A percentile compares a stretch with the other conserved stretches of the same genome.
Conservation (phyloP, 345 rosid genomes). For the Citrus reticulata region DNA sequence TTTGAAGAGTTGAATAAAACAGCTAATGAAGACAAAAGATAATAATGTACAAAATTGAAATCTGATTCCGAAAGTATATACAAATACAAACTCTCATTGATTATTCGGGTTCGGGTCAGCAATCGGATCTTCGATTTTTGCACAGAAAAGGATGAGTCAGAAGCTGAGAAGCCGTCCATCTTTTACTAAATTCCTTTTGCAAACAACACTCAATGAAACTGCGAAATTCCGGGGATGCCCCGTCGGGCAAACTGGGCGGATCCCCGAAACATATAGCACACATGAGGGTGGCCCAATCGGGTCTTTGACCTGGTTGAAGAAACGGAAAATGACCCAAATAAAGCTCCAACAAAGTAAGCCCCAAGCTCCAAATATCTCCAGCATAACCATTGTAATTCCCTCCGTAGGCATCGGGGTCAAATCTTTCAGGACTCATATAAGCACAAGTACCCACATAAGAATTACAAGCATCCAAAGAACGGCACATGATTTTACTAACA, state of each 20-base stretch:
- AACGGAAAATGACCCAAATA: slow-evolving; percentile 77
- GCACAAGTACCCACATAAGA: no score
- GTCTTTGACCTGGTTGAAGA: slow-evolving; percentile 61
- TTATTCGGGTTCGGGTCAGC: neutral
- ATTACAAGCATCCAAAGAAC: no score
- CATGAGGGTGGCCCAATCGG: slow-evolving; percentile 91
- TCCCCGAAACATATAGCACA: slow-evolving; percentile 90
- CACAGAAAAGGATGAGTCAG: slow-evolving; percentile 42
- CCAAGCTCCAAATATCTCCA: slow-evolving; percentile 70
- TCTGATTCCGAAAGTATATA: neutral
- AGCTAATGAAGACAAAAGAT: no score
- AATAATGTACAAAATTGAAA: no score
- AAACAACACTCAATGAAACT: slow-evolving; percentile 25
- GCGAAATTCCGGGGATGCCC: slow-evolving; percentile 59
- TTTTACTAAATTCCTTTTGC: no score
- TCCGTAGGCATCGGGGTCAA: no score
- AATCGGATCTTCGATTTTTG: slow-evolving; percentile 15
- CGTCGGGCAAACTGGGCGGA: slow-evolving; percentile 60
- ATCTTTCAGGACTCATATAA: no score
- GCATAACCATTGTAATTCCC: no score
- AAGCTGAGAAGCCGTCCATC: no score
- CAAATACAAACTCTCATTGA: no score
- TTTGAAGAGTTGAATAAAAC: no score
- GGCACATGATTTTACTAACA: no score
- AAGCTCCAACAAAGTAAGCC: slow-evolving; percentile 75